Evolutionary conservation across 106 monocot species (phyloP), one percentile per base, ranked within the genome.

Genomic region (Acanthochlamys bracteata): DNA sequence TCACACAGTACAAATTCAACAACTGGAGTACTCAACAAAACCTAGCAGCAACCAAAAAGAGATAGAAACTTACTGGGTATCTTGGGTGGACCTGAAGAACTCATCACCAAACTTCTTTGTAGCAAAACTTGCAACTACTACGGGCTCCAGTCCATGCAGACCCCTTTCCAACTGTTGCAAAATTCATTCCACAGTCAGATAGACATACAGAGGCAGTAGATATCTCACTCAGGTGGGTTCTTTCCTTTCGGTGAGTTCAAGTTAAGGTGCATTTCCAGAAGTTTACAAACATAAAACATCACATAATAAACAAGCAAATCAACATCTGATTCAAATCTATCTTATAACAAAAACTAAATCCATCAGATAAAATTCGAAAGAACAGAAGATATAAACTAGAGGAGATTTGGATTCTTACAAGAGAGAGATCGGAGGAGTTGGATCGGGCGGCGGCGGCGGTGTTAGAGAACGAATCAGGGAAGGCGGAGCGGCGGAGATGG

Each of bases 151-250:
- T 2, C 86, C 86, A 72, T 83, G 79, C 33, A 80, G 39, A 41
- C 86, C 83, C 57, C 83, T 76, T 51, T 87, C 86, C 20, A 87
- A 22, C 86, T 87, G 68, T 67, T 73, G 27, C 66, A 63, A 39
- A 25, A 20, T 20, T 65, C 24, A 3, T 42, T 42, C 23, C 7
- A 54, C 24, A 7, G 55, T 43, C 24, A n/a, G n/a, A n/a, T n/a
- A n/a, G n/a, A n/a, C n/a, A n/a, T n/a, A n/a, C n/a, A n/a, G n/a
- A n/a, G n/a, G n/a, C n/a, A n/a, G n/a, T n/a, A n/a, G n/a, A n/a
- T n/a, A n/a, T n/a, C n/a, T n/a, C n/a, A n/a, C n/a, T n/a, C n/a
- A n/a, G n/a, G n/a, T n/a, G n/a, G n/a, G n/a, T n/a, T n/a, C n/a
- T n/a, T n/a, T n/a, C n/a, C n/a, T n/a, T n/a, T n/a, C n/a, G n/a